Conservation (phyloP, 208 protist species). For the Trypanosoma conorhini region DNA sequence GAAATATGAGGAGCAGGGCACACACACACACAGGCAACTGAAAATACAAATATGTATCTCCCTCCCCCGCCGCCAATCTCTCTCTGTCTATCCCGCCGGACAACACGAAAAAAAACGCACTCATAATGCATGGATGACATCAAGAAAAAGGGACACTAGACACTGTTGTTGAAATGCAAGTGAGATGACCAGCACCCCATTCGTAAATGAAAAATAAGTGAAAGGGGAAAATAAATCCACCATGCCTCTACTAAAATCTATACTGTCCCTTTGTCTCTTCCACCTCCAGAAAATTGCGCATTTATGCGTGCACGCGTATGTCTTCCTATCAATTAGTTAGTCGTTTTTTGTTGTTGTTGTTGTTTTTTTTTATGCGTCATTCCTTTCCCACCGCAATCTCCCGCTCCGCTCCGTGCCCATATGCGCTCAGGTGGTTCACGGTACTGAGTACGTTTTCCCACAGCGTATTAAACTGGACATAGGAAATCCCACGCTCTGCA, state of each 20-base stretch:
- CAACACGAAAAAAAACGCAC: too few relatives aligned
- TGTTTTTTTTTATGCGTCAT: too few relatives aligned
- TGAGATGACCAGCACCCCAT: background rate
- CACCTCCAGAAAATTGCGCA: background rate
- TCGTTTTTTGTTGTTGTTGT: too few relatives aligned
- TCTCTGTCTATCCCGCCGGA: too few relatives aligned
- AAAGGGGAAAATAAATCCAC: background rate
- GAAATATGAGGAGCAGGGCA: background rate
- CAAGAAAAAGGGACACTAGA: background rate
- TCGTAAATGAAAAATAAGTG: background rate
- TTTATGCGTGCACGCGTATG: background rate
- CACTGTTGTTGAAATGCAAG: background rate
- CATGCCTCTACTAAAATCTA: background rate
- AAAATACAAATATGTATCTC: background rate
- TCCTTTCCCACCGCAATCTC: conserved; percentile 21
- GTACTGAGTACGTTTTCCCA: conserved; percentile 68
- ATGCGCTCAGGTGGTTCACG: conserved; percentile 60
- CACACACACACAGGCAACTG: background rate
- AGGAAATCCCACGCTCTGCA: conserved; percentile 59
- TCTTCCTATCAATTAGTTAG: background rate
- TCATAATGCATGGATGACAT: too few relatives aligned
- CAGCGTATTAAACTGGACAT: conserved; percentile 73
- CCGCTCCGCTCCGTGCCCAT: conserved; percentile 55
- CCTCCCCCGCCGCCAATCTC: too few relatives aligned
- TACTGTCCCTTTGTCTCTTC: background rate